Percentiles rank a stretch among this genome's conserved stretches.
Conservation (phyloP, 306 rosid species). For the Luffa acutangula region DNA sequence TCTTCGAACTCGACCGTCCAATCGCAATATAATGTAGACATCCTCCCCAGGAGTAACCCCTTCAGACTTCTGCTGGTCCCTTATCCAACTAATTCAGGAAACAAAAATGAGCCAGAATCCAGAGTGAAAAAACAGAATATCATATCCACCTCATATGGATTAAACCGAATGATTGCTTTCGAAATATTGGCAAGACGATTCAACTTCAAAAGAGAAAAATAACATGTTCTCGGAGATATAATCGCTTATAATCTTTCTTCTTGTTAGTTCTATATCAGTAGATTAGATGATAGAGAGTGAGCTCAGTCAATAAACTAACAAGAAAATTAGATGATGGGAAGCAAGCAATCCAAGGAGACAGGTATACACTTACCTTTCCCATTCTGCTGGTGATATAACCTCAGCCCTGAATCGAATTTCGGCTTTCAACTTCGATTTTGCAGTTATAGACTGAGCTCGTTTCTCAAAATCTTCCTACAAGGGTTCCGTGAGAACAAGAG, state of each 20-base stretch:
- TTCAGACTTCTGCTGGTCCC: slow-evolving; percentile 80
- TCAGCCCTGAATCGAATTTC: slow-evolving; percentile 94
- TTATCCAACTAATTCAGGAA: slow-evolving; percentile 67
- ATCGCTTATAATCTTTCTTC: not conserved
- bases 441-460: slow-evolving; percentile 68
- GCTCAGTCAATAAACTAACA: not conserved
- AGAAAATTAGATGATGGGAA: not conserved
- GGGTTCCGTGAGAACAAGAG: slow-evolving; percentile 12
- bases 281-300: not conserved
- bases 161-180: not conserved
- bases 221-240: not conserved
- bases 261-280: not conserved
- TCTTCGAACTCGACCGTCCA: slow-evolving; percentile 95
- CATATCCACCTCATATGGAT: not conserved
- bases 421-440: slow-evolving; percentile 81
- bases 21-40: slow-evolving; percentile 74
- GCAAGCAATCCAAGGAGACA: not conserved
- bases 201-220: not conserved
- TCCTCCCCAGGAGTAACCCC: slow-evolving; percentile 87
- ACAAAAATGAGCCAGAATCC: not conserved
- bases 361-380: slow-evolving; percentile 66
- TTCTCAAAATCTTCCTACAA: slow-evolving; percentile 91
- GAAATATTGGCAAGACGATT: not conserved
- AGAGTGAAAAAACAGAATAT: not conserved
- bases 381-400: slow-evolving; percentile 69